A percentile compares a stretch with the other conserved stretches of the same genome.
Conservation (phyloP, 1,139 yeast genomes). For the Geotrichum bryndzae region DNA sequence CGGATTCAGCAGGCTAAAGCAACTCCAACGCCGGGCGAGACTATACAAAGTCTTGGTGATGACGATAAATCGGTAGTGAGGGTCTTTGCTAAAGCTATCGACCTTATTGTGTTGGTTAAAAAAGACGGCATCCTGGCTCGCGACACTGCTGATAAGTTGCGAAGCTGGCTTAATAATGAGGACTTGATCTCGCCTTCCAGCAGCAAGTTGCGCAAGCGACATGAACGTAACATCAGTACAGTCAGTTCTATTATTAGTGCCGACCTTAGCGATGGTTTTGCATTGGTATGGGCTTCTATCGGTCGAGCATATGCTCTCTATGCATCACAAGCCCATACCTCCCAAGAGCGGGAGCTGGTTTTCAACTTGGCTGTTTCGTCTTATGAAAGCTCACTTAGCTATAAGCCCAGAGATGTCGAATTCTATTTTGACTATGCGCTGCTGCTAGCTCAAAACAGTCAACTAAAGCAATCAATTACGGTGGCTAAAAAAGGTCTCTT, state of each 20-base stretch:
- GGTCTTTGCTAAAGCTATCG: slow-evolving; percentile 25
- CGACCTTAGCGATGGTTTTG: slow-evolving; percentile 16
- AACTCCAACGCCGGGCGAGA: slow-evolving; percentile 30
- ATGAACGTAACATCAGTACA: slow-evolving; percentile 9
- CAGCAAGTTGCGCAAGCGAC: slow-evolving; percentile 16
- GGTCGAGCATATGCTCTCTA: slow-evolving; percentile 27
- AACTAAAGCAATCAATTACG: slow-evolving; percentile 30
- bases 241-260: slow-evolving; percentile 10
- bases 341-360: slow-evolving; percentile 21
- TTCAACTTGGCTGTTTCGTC: slow-evolving; percentile 24
- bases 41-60: slow-evolving; percentile 22
- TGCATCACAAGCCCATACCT: slow-evolving; percentile 23
- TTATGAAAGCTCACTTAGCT: slow-evolving; percentile 25
- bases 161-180: slow-evolving; percentile 24
- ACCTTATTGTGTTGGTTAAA: slow-evolving; percentile 22
- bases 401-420: slow-evolving; percentile 20
- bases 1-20: slow-evolving; percentile 33
- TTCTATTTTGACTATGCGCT: slow-evolving; percentile 30
- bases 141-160: slow-evolving; percentile 26
- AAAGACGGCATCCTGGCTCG: slow-evolving; percentile 24
- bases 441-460: slow-evolving; percentile 27
- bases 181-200: slow-evolving; percentile 13
- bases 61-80: slow-evolving; percentile 28
- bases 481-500: slow-evolving; percentile 36
- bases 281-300: slow-evolving; percentile 25